Percentiles rank a stretch among this genome's conserved stretches.
Evolutionary conservation across 192 early-diverging fungal species (phyloP).

Genomic region (Rhizophagus clarus): DNA sequence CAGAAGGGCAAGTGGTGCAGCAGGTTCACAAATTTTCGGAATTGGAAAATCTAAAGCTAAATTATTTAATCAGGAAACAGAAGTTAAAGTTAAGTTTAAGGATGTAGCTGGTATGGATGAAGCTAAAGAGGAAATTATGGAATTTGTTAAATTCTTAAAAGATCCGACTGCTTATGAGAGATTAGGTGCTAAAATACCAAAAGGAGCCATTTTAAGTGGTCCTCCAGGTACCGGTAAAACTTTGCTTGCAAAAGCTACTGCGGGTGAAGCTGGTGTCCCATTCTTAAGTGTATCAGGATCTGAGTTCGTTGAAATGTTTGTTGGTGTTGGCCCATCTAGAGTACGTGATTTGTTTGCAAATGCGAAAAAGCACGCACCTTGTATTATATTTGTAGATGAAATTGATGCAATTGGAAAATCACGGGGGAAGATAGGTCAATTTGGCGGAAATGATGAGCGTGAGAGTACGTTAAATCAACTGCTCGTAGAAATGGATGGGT

Average conservation of each 20-base stretch:
- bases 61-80: slow-evolving; percentile 96
- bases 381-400: slow-evolving; percentile 99
- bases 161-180: slow-evolving; percentile 89
- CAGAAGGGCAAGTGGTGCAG: slow-evolving; percentile 69
- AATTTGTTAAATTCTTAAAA: slow-evolving; percentile 99
- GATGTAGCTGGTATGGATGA: slow-evolving; percentile 99
- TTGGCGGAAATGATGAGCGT: slow-evolving; percentile 97
- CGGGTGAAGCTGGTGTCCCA: slow-evolving; percentile 97
- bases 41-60: slow-evolving; percentile 95
- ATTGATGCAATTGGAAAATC: slow-evolving; percentile 99
- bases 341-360: slow-evolving; percentile 96
- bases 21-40: slow-evolving; percentile 83
- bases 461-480: slow-evolving; percentile 97
- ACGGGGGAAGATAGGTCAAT: slow-evolving; percentile 79
- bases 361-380: slow-evolving; percentile 96
- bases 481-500: slow-evolving; percentile 99
- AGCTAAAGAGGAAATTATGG: slow-evolving; percentile 99
- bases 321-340: slow-evolving; percentile 92
- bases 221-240: slow-evolving; percentile 98
- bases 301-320: slow-evolving; percentile 99
- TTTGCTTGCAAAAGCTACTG: slow-evolving; percentile 98
- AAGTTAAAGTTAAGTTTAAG: slow-evolving; percentile 97
- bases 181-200: slow-evolving; percentile 97
- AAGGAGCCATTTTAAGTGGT: slow-evolving; percentile 93
- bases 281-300: slow-evolving; percentile 99